phyloP scores from a whole-genome alignment of 768 basidiomycete genomes.

The Tylopilus subfusipes region DNA sequence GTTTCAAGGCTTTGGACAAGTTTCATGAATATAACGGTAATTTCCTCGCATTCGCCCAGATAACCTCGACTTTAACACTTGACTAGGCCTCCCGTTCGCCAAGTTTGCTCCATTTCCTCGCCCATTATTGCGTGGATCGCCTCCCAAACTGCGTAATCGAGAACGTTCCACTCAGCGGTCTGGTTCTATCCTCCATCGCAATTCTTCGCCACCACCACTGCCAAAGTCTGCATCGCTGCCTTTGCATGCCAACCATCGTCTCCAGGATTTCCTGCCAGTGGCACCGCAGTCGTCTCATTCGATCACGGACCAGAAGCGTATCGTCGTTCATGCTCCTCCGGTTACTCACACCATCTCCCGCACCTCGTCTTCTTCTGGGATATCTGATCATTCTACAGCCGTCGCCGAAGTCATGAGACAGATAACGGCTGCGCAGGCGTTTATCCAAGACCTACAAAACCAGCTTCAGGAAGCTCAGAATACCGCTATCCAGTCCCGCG shows the following conservation, averaged over 20 bases:
- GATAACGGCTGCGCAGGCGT: slow-evolving; percentile 58
- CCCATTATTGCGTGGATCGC: slow-evolving; percentile 43
- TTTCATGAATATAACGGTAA: slow-evolving; percentile 66
- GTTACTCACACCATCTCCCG: slow-evolving; percentile 23
- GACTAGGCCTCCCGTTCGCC: slow-evolving; percentile 48
- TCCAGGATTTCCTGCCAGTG: slow-evolving; percentile 26
- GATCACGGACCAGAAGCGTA: slow-evolving; percentile 25
- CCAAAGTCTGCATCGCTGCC: slow-evolving; percentile 81
- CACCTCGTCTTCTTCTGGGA: slow-evolving; percentile 18
- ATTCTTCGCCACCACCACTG: slow-evolving; percentile 76
- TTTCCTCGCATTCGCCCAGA: slow-evolving; percentile 13
- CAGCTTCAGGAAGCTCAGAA: slow-evolving; percentile 65
- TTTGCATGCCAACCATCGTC: slow-evolving; percentile 53
- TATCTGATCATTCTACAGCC: slow-evolving; percentile 61
- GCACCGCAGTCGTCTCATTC: slow-evolving; percentile 21
- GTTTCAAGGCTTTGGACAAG: slow-evolving; percentile 69
- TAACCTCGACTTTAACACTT: slow-evolving; percentile 1
- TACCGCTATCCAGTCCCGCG: slow-evolving; percentile 55
- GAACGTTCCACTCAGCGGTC: slow-evolving; percentile 50
- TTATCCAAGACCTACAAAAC: slow-evolving; percentile 62
- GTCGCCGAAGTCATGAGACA: slow-evolving; percentile 75
- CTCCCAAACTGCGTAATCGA: slow-evolving; percentile 56
- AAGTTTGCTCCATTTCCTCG: slow-evolving; percentile 45
- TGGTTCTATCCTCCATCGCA: slow-evolving; percentile 43
- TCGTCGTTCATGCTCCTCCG: slow-evolving; percentile 28